Evolutionary conservation across 2,329 filamentous ascomycete species (phyloP), one percentile per base, ranked within the genome.

Genomic region (Aspergillus aculeatus): DNA sequence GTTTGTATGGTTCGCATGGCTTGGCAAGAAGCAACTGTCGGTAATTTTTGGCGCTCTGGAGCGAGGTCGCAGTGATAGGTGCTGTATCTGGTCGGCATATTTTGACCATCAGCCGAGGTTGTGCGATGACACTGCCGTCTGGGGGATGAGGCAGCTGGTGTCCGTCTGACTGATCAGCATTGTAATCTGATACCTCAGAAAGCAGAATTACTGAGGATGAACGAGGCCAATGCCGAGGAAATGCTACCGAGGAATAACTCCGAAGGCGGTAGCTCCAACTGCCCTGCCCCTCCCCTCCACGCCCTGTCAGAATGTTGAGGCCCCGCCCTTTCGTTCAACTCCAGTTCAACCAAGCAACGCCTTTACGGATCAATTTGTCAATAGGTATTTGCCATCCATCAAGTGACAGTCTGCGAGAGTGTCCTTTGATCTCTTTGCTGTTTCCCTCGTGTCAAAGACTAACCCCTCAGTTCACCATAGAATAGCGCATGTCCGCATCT

Each of bases 261-360:
- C 38, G n/a, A 61, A 56, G 52, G 52, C 59, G 59, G 59, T 58
- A 35, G 14, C 11, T 35, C 32, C 32, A 58, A 50, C 48, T 55
- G 51, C 41, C 41, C 23, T 23, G 23, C 23, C 23, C 23, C 23
- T 49, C 2, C 32, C 32, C 32, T 16, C 14, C 32, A 29, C 32
- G 14, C 11, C 41, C 51, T 35, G 59, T 58, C 55, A 52, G 50
- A 31, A 35, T 24, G 35, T 16, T 52, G 47, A 48, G 35, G 9
- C n/a, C 24, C 49, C 32, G 32, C 24, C 49, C 26, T 31, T 19
- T 14, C n/a, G 26, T 10, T 52, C 56, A 53, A 12, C 32, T 35
- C 12, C 11, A 35, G 16, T 16, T 16, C 11, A 35, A 35, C 14
- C 5, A 35, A 62, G 56, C 59, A 62, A 47, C 59, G 35, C 38